Evolutionary conservation across 768 basidiomycete genomes (phyloP), one percentile per base, ranked within the genome.

Genomic region (Agrocybe pediades): DNA sequence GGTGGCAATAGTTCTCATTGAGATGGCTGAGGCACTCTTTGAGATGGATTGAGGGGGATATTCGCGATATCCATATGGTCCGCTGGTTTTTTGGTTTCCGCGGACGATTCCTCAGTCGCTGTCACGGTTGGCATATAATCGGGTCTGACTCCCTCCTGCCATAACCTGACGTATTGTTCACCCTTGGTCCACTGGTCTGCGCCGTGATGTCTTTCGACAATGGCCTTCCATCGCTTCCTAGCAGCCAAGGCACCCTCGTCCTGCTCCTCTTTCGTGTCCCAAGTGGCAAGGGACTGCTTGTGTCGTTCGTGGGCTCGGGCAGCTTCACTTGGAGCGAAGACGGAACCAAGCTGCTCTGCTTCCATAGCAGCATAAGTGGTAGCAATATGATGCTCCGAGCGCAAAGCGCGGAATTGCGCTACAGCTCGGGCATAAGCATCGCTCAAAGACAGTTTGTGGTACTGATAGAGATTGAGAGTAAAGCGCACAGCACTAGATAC

Each of bases 371-470:
- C 95, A 48, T 92, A 83, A 2, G 79, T 75, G 33, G 84, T 85
- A 2, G 91, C 81, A 45, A 93, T 79, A 62, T 93, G 83, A 62
- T 90, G 87, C 69, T 92, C 88, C 29, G 93, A 86, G 33, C 95
- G 87, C 36, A 99, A 79, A 15, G 92, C 77, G 42, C 92, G 89
- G 73, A 95, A 99, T 69, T 98, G 92, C 5, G 85, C 79, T 9
- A 95, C 79, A 24, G 92, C 88, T 9, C 76, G 72, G 2, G 80
- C 78, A 68, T 99, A 99, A 11, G 97, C 96, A 42, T 85, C 71
- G 3, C 89, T 84, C 24, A 97, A 74, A 0, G 91, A 76, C 26
- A 84, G 50, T 6, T 67, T 54, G 65, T 93, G 88, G 53, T 82
- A 57, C 56, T 83, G 70, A 68, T 92, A 83, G 13, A 98, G 77